Evolutionary conservation across 2,329 filamentous ascomycete species (phyloP).

Genomic region (Botryotinia convoluta): DNA sequence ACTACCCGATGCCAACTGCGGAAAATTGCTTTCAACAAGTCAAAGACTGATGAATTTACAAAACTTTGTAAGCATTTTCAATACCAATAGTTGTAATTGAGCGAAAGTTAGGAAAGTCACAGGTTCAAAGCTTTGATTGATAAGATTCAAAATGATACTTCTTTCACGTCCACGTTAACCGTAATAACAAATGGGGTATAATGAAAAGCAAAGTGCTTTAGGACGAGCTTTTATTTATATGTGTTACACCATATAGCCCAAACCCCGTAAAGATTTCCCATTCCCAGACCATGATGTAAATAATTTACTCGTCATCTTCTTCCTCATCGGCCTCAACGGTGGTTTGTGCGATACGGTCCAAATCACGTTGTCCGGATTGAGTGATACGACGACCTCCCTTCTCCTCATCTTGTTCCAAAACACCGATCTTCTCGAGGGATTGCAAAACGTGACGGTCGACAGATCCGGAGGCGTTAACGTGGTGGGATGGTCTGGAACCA

Average conservation of each 20-base stretch:
- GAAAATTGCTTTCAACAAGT: not conserved
- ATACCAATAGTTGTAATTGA: not conserved
- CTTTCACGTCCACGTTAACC: conserved; percentile 11
- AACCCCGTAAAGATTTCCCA: conserved; percentile 28
- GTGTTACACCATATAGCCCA: conserved; percentile 26
- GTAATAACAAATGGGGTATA: conserved; percentile 17
- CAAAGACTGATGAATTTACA: not conserved
- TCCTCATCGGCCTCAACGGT: conserved; percentile 71
- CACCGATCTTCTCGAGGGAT: conserved; percentile 98
- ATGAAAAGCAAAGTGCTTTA: conserved; percentile 20
- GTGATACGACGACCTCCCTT: conserved; percentile 99
- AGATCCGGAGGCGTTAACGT: conserved; percentile 91
- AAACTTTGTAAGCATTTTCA: not conserved
- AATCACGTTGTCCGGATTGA: conserved; percentile 96
- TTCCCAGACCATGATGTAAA: conserved; percentile 25
- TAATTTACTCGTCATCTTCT: conserved; percentile 64
- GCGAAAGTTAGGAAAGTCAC: not conserved
- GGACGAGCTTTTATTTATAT: conserved; percentile 21
- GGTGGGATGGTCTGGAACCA: conserved; percentile 83
- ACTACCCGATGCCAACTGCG: not conserved
- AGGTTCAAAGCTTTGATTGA: not conserved
- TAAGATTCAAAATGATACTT: not conserved
- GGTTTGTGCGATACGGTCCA: conserved; percentile 91
- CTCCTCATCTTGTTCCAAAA: conserved; percentile 95
- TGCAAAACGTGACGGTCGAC: conserved; percentile 98